phyloP scores from a whole-genome alignment of 495 filamentous ascomycete genomes.

The Trichoderma parareesei region DNA sequence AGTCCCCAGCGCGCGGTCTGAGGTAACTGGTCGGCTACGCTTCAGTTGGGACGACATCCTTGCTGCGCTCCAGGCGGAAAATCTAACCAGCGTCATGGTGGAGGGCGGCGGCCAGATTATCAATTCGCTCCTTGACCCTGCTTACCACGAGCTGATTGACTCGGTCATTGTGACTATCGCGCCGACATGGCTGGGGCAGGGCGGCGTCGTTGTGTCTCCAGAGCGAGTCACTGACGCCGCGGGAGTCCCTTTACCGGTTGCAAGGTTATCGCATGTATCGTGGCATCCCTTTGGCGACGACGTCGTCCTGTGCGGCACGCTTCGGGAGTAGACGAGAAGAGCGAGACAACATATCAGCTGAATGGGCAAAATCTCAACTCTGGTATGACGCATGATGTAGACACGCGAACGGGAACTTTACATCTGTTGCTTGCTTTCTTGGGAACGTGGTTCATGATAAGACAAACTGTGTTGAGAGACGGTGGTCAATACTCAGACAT shows the following conservation, averaged over 20 bases:
- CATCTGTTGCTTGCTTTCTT: too few relatives aligned
- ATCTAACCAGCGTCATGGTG: constrained; percentile 74
- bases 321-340: not conserved
- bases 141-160: constrained; percentile 53
- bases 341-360: not conserved
- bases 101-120: constrained; percentile 51
- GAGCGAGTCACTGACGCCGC: constrained; percentile 24
- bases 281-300: constrained; percentile 73
- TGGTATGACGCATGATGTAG: too few relatives aligned
- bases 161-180: constrained; percentile 76
- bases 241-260: constrained; percentile 29
- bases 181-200: constrained; percentile 72
- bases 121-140: constrained; percentile 41
- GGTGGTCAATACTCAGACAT: too few relatives aligned
- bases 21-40: constrained; percentile 15
- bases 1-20: constrained; percentile 11
- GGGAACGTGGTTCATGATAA: too few relatives aligned
- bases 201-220: constrained; percentile 67
- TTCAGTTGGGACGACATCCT: constrained; percentile 56
- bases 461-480: too few relatives aligned
- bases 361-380: too few relatives aligned
- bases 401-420: too few relatives aligned
- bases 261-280: constrained; percentile 55
- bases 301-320: constrained; percentile 66
- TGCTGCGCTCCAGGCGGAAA: constrained; percentile 44